Evolutionary conservation across 106 monocot species (phyloP).

Genomic region (Phalaenopsis equestris): DNA sequence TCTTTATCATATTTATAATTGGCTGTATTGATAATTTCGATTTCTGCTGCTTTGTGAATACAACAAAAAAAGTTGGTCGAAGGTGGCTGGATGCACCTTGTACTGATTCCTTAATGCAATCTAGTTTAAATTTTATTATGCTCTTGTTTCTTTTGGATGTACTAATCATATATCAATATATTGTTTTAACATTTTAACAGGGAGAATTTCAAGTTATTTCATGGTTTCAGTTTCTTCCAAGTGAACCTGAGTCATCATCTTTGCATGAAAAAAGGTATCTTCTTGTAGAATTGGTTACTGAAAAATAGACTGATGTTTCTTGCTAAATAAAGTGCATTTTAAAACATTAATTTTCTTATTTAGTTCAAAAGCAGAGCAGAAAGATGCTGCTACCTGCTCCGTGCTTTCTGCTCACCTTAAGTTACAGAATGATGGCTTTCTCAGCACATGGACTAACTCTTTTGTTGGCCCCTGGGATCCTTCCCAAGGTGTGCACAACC

Average conservation of each 20-base stretch:
- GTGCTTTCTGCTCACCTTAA: constrained; percentile 74
- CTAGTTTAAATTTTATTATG: background rate
- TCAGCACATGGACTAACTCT: constrained; percentile 91
- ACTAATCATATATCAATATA: background rate
- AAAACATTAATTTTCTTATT: background rate
- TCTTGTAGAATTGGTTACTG: background rate
- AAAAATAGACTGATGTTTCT: background rate
- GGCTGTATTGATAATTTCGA: background rate
- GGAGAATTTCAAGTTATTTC: constrained; percentile 77
- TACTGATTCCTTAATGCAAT: background rate
- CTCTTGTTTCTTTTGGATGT: background rate
- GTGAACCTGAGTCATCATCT: constrained; percentile 48
- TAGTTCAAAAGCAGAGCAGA: constrained; percentile 66
- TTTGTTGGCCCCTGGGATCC: constrained; percentile 99
- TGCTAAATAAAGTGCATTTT: background rate
- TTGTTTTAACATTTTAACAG: constrained; percentile 26
- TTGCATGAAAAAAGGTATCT: constrained; percentile 60
- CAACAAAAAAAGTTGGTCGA: background rate
- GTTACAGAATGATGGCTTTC: constrained; percentile 81
- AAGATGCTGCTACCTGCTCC: constrained; percentile 46
- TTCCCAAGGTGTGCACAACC: constrained; percentile 93
- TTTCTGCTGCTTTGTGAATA: background rate
- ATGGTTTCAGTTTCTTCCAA: constrained; percentile 95
- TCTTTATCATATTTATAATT: background rate
- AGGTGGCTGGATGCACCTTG: background rate